Evolutionary conservation across 805 yeast genomes (phyloP).

Genomic region (Yamadazyma philogaea): DNA sequence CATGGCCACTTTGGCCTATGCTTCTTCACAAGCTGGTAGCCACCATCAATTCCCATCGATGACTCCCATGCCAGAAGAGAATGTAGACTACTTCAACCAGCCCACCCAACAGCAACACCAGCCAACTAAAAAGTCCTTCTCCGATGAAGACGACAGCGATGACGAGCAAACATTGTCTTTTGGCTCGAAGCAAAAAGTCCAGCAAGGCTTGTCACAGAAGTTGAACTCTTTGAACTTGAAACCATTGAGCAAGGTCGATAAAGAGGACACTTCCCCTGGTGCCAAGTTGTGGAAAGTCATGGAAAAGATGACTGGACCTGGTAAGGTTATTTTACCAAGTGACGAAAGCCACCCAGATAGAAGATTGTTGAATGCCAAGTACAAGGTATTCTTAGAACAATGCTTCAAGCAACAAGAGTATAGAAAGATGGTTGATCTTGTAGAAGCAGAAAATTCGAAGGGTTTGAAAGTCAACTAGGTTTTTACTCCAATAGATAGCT

Average conservation of each 20-base stretch:
- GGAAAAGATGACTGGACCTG: conserved; percentile 81
- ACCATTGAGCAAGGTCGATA: conserved; percentile 34
- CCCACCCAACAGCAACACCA: conserved; percentile 14
- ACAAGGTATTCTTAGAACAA: conserved; percentile 83
- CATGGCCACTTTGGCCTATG: conserved; percentile 48
- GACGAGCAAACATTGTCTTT: conserved; percentile 56
- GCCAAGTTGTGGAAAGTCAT: conserved; percentile 81
- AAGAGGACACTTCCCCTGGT: conserved; percentile 37
- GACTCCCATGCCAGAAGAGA: conserved; percentile 39
- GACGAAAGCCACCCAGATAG: conserved; percentile 59
- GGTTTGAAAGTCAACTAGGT: conserved; percentile 2
- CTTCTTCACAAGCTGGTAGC: conserved; percentile 27
- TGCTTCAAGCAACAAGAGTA: conserved; percentile 77
- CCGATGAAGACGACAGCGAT: conserved; percentile 33
- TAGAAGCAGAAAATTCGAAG: conserved; percentile 27
- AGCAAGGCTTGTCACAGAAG: conserved; percentile 49
- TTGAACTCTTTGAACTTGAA: conserved; percentile 35
- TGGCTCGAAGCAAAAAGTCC: conserved; percentile 55
- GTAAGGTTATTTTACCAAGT: conserved; percentile 72
- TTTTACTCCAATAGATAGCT: no score
- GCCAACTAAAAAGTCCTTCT: conserved; percentile 8
- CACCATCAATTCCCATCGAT: conserved; percentile 29
- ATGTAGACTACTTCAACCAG: conserved; percentile 39
- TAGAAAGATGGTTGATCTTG: conserved; percentile 61
- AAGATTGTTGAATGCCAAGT: conserved; percentile 70